phyloP scores from a whole-genome alignment of 129 eudicot species.

The Flaveria brownii region DNA sequence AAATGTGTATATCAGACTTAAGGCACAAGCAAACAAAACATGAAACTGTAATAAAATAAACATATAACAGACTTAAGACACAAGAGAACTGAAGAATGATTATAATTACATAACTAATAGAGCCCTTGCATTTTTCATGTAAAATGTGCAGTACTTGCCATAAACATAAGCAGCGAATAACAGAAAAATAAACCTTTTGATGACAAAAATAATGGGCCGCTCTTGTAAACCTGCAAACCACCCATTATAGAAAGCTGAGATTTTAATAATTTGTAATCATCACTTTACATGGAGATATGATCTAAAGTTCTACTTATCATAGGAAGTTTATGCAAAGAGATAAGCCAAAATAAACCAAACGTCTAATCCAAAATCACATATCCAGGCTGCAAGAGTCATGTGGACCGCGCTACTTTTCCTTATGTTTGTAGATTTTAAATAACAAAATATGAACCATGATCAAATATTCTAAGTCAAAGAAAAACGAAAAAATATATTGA shows the following conservation, averaged over 20 bases:
- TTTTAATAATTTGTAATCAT: neutral
- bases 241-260: slow-evolving; percentile 12
- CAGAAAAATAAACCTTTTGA: slow-evolving; percentile 66
- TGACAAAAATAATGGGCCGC: slow-evolving; percentile 79
- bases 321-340: neutral
- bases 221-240: slow-evolving; percentile 79
- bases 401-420: neutral
- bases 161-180: neutral
- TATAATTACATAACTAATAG: too few relatives aligned
- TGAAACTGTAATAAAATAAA: neutral
- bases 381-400: neutral
- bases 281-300: neutral
- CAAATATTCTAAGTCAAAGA: neutral
- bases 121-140: too few relatives aligned
- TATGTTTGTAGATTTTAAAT: neutral
- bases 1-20: neutral
- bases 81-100: neutral
- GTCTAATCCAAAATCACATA: neutral
- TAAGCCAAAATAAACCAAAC: too few relatives aligned
- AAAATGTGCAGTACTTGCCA: neutral
- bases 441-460: neutral
- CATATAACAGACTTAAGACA: neutral
- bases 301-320: slow-evolving; percentile 2
- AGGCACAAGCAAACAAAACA: neutral
- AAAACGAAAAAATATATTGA: neutral